phyloP scores from a whole-genome alignment of 805 yeast species.

The Ogataea chonburiensis region DNA sequence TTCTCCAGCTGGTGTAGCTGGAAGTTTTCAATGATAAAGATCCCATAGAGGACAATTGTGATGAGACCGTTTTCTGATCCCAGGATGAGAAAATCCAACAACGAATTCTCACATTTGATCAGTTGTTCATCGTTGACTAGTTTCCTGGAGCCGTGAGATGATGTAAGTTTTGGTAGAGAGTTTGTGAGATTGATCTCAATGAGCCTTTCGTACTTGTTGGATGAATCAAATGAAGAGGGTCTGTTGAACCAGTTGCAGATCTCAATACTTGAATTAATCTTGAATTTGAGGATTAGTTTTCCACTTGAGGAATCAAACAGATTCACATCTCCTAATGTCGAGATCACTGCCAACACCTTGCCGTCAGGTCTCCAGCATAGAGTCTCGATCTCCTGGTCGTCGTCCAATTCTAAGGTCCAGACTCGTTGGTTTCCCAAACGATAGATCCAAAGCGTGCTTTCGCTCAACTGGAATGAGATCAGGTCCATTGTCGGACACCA shows the following conservation, averaged over 20 bases:
- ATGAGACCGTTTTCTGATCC: slow-evolving; percentile 27
- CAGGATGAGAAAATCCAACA: slow-evolving; percentile 30
- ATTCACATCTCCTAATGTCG: slow-evolving; percentile 23
- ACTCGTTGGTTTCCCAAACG: slow-evolving; percentile 34
- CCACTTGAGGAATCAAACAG: slow-evolving; percentile 34
- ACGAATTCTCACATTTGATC: slow-evolving; percentile 25
- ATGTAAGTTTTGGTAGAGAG: slow-evolving; percentile 28
- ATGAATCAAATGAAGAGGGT: slow-evolving; percentile 9
- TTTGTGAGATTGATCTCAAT: slow-evolving; percentile 26
- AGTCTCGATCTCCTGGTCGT: slow-evolving; percentile 19
- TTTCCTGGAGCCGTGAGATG: slow-evolving; percentile 20
- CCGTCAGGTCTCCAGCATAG: slow-evolving; percentile 36
- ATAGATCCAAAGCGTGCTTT: slow-evolving; percentile 32
- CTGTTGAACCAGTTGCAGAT: slow-evolving; percentile 26
- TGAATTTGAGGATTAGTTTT: slow-evolving; percentile 22
- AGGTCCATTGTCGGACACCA: slow-evolving; percentile 39
- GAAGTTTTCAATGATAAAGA: slow-evolving; percentile 32
- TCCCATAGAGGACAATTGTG: slow-evolving; percentile 33
- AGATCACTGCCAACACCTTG: slow-evolving; percentile 29
- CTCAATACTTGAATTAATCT: slow-evolving; percentile 15
- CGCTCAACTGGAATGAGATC: slow-evolving; percentile 28
- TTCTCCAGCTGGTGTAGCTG: slow-evolving; percentile 19
- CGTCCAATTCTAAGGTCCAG: slow-evolving; percentile 32
- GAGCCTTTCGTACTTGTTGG: slow-evolving; percentile 18
- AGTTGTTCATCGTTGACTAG: slow-evolving; percentile 25